Percentiles rank a stretch among this genome's conserved stretches.
These are phyloP conservation scores for Chlorella sp. DNA, from an alignment of 139 green algal genomes.

Conservation along the genomic window DNA sequence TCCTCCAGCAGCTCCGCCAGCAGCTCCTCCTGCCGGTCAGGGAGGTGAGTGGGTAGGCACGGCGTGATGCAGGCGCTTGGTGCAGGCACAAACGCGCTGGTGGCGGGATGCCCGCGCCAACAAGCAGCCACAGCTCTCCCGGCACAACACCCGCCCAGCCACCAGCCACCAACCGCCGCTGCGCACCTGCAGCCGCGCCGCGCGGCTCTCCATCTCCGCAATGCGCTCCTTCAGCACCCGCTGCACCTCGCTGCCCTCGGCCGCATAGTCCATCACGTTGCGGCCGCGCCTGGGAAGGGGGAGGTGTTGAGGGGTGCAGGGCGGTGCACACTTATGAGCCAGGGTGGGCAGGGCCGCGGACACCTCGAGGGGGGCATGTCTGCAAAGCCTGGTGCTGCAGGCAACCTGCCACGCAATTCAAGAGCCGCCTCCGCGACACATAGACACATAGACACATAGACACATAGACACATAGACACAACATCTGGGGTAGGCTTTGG, in stretches of 20 bases:
- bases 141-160: not conserved
- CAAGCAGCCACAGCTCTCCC: not conserved
- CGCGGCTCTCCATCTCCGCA: slow-evolving; percentile 36
- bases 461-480: too few relatives aligned
- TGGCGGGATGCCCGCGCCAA: not conserved
- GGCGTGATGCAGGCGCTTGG: too few relatives aligned
- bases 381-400: not conserved
- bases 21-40: slow-evolving; percentile 55
- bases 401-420: too few relatives aligned
- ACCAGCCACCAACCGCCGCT: not conserved
- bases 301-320: not conserved
- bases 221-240: slow-evolving; percentile 45
- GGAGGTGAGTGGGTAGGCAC: not conserved
- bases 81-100: not conserved
- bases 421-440: too few relatives aligned
- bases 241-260: slow-evolving; percentile 43
- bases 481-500: too few relatives aligned
- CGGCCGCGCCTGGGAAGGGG: slow-evolving; percentile 16
- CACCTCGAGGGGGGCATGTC: not conserved
- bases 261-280: slow-evolving; percentile 73
- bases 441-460: too few relatives aligned
- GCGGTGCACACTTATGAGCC: too few relatives aligned
- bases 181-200: slow-evolving; percentile 12
- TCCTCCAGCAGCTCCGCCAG: slow-evolving; percentile 53
- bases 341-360: not conserved